Base-by-base conservation (phyloP, 306 rosid species). In the Vachellia collinsii region DNA sequence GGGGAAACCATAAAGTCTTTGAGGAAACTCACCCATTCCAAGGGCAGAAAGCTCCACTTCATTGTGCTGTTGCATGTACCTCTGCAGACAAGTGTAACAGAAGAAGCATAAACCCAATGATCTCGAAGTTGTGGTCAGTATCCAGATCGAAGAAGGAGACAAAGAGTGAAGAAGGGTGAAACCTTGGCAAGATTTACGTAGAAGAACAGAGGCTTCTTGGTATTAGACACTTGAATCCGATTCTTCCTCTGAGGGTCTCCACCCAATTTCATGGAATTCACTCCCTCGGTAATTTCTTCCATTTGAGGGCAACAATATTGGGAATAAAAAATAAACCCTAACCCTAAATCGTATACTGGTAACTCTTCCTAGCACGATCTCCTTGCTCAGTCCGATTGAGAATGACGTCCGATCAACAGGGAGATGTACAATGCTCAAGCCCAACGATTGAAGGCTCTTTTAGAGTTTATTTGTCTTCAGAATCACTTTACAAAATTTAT, bases 31-130 rank as follows among this genome's bases (percentile, higher is more conserved):
- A 87, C 90, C 90, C 90, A 89, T 89, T 70, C 92, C 92, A 65
- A 89, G 92, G 20, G 92, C 90, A 66, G 92, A 89, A 70, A 89
- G 92, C 85, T 89, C 92, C 37, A 89, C 92, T 84, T 89, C 92
- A 62, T 81, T 81, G 75, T 89, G 75, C 73, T 85, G 92, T 77
- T 89, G 90, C 90, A 89, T 87, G 80, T 87, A 89, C 87, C 92
- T 89, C 90, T 87, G 83, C 73, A 79, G 8, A 78, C 3, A 56
- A 53, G 37, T 11, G 3, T 14, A 14, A 43, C 22, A 50, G 56
- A 38, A 14, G 46, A 41, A 73, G 20, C n/a, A 66, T 73, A 7
- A 58, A 69, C 6, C 7, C 16, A 81, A 8, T 46, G 29, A 13
- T n/a, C 38, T 11, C 7, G 13, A 44, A 16, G 22, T 56, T 9